Base-by-base conservation (phyloP, 306 rosid genomes). In the Dalbergia cultrata region DNA sequence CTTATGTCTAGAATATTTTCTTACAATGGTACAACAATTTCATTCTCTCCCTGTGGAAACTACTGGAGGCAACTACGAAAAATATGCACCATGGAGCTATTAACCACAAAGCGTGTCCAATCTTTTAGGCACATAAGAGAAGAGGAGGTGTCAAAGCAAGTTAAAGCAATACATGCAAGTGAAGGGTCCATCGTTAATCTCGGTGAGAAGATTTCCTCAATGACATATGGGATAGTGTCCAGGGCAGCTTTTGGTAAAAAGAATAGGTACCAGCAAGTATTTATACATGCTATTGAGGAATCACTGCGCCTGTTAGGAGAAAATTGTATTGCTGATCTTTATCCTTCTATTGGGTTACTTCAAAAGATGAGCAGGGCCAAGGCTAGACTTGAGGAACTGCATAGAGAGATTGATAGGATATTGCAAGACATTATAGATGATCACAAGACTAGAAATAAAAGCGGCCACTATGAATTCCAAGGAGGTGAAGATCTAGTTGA, bases 61-160 rank as follows among this genome's bases (percentile, higher is more conserved):
- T 84, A 79, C 4, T 81, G 86, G 85, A 78, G 80, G 34, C 65
- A 81, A 13, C 22, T 84, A 9, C 9, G 86, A 61, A 87, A 79
- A 41, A 75, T 87, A 21, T 81, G 88, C 64, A 60, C 70, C 0
- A 5, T 37, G 19, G 86, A 87, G 60, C 65, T 81, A 5, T 26
- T 83, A 18, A 78, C 75, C 0, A 5, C 70, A 13, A 81, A 85
- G 22, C 73, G 88, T 0, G 87, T 81, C 26, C 82, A 76, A 43
- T 76, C 39, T n/a, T 17, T 54, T 3, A 54, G 70, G 41, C 66
- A 33, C 66, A 37, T 81, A 22, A 65, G 85, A 60, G 85, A 85
- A 64, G 85, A 76, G 1, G 85, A 76, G 10, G 80, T 81, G 1
- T 58, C 74, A 39, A 17, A 59, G 4, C 19, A 81, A 0, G 43